Conservation (phyloP, 352 stramenopile genomes). For the Globisporangium takayamanum region DNA sequence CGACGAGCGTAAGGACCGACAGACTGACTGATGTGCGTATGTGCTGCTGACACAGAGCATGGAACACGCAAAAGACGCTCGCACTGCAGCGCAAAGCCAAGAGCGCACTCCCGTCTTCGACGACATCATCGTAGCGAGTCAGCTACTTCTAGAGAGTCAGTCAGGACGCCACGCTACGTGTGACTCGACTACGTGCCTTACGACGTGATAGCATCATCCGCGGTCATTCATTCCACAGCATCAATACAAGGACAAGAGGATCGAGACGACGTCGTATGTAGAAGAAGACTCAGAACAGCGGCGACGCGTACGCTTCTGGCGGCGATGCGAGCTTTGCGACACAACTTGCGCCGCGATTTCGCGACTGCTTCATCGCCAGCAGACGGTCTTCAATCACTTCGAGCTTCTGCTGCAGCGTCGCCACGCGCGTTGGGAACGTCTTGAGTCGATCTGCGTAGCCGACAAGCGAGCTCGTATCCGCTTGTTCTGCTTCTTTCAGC, state of each 20-base stretch:
- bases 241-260: too few species aligned
- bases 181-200: too few species aligned
- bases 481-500: slow-evolving; percentile 56
- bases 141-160: neutral
- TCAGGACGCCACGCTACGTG: neutral
- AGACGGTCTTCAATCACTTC: slow-evolving; percentile 60
- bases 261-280: neutral
- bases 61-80: slow-evolving; percentile 67
- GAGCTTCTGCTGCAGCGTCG: slow-evolving; percentile 63
- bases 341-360: slow-evolving; percentile 22
- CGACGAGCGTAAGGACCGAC: neutral
- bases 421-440: slow-evolving; percentile 56
- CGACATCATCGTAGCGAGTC: neutral
- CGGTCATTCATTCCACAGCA: too few species aligned
- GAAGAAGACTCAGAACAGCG: slow-evolving; percentile 38
- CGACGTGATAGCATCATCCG: too few species aligned
- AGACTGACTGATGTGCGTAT: neutral
- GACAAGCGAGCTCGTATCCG: slow-evolving; percentile 46
- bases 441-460: slow-evolving; percentile 67
- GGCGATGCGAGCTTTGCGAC: slow-evolving; percentile 24
- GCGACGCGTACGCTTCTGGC: slow-evolving; percentile 21
- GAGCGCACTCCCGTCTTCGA: neutral
- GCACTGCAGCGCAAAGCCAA: slow-evolving; percentile 33
- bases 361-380: slow-evolving; percentile 50
- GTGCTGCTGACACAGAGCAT: slow-evolving; percentile 25